These are phyloP conservation scores for Solanum sejunctum DNA, from an alignment of 257 asterid genomes.

Conservation along the genomic window DNA sequence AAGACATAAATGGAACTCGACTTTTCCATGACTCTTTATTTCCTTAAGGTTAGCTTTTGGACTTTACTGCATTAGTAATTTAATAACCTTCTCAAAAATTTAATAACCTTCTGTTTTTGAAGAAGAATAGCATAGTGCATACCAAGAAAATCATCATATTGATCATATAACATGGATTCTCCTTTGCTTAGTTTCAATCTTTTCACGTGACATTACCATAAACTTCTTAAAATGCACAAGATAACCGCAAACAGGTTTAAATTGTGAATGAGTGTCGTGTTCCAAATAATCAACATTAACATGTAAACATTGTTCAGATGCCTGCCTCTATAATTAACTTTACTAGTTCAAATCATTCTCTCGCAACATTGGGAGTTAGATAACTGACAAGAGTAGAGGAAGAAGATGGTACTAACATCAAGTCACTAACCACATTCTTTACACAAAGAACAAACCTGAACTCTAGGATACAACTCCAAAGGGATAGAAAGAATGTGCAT, in stretches of 20 bases:
- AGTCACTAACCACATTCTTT: not conserved
- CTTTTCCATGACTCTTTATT: not conserved
- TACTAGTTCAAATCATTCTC: not conserved
- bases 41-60: not conserved
- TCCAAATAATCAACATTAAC: not conserved
- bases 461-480: not conserved
- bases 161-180: not conserved
- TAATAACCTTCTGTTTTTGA: not conserved
- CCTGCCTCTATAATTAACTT: not conserved
- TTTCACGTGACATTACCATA: not conserved
- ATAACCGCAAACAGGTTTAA: not conserved
- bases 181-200: not conserved
- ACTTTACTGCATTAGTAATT: not conserved
- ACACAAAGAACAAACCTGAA: not conserved
- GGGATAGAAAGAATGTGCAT: not conserved
- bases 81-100: not conserved
- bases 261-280: not conserved
- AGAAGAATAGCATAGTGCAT: not conserved
- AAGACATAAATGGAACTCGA: not conserved
- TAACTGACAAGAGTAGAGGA: not conserved
- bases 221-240: not conserved
- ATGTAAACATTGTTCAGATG: not conserved
- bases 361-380: not conserved
- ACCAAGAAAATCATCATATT: not conserved
- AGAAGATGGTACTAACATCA: not conserved